Evolutionary conservation across 352 stramenopile genomes (phyloP), one percentile per base, ranked within the genome.

Genomic region (Globisporangium abappressorium): DNA sequence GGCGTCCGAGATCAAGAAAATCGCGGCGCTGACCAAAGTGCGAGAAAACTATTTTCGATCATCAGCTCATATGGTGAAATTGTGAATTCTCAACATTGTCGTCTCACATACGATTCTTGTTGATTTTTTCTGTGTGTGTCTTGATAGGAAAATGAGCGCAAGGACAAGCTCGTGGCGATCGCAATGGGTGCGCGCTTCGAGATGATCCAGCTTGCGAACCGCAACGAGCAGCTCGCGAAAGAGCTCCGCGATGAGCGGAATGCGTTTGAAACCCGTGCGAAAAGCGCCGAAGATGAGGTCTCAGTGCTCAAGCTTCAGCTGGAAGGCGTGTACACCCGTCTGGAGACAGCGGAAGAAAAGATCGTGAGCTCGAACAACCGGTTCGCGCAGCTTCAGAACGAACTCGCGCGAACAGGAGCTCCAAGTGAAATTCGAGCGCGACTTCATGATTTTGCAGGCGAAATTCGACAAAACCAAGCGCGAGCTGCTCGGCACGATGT

Each of bases 161-260:
- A 92, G 53, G 87, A 93, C 65, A 84, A 85, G 54, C 77, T 95
- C 12, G 74, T 93, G 46, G 81, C 69, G n/a, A 71, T 92, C 22
- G 84, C 87, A 2, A 95, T 95, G 87, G 85, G 76, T 55, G 87
- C 87, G 28, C 79, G 87, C 14, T 80, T 91, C 72, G 82, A 91
- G 68, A 91, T 90, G 75, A 73, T 84, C 20, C 74, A 83, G 36
- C 64, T 66, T 26, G 82, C 81, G 14, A 91, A 85, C 14, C 70
- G 71, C n/a, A 73, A 77, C 57, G 79, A 91, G 24, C 20, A 68
- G 26, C 51, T 75, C 12, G 74, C 79, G 11, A 79, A 76, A 18
- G 70, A 70, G 41, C 70, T 82, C 0, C 68, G 72, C 3, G 69
- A 72, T 9, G 66, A 81, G n/a, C 69, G 73, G 2, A 34, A 71